Base-by-base conservation (phyloP, 495 filamentous ascomycete genomes). In the Lasiosphaeria ovina region DNA sequence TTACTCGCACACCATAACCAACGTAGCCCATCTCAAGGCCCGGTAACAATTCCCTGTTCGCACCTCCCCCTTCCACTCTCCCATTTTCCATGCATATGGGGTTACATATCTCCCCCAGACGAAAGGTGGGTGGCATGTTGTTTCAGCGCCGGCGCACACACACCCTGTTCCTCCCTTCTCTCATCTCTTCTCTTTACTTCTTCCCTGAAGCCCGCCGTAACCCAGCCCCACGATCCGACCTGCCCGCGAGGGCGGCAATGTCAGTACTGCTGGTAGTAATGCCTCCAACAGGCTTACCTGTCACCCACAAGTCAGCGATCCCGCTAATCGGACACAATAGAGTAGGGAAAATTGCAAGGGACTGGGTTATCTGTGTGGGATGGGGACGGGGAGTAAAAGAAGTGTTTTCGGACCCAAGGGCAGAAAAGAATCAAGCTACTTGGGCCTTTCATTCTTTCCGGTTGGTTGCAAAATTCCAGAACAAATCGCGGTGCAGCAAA, bases 281-380 rank as follows among this genome's bases (percentile, higher is more conserved):
- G 14, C 66, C 63, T 11, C 66, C 66, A 17, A 68, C 60, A 31
- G 66, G 61, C 31, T 55, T 55, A 38, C 64, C 64, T 66, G 9
- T 36, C 31, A 38, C 32, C 33, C n/a, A 1, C 6, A 10, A 53
- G 16, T 47, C 44, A 47, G 44, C 44, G 44, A 24, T 47, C 44
- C 16, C 5, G 44, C 11, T n/a, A 47, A n/a, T 47, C 44, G 44
- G 7, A 14, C 38, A 34, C 35, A 14, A 24, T 14, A 12, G 45
- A 11, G 36, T 40, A 51, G 16, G 44, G 35, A 51, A 16, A 35
- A 24, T 24, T 2, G 24, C 24, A 24, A 24, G 24, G 24, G 24
- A 24, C 24, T 24, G 24, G 24, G 24, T 24, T 24, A 24, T 24
- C 24, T 24, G 24, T 24, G 24, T 24, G 24, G 24, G 24, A 24